Evolutionary conservation across 148 eudicot genomes (phyloP).

Genomic region (Hydrangea macrophylla): DNA sequence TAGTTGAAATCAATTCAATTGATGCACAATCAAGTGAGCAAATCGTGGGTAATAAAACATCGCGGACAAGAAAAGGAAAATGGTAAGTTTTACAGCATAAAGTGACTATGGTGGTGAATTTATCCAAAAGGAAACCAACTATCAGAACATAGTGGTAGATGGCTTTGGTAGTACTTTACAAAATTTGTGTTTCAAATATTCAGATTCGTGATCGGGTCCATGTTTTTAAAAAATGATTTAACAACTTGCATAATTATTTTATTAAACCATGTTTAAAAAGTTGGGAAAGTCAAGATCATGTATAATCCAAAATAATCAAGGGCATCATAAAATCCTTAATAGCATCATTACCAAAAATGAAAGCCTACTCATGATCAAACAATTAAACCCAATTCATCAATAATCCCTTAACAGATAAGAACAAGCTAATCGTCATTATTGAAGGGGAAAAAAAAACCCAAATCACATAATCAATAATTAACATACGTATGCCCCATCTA

Average conservation of each 20-base stretch:
- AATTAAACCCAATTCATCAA: not conserved
- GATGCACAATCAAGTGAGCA: not conserved
- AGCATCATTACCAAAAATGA: not conserved
- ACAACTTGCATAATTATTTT: too few species aligned
- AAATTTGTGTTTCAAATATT: not conserved
- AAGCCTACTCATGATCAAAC: constrained; percentile 1
- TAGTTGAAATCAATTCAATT: not conserved
- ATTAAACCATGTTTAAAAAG: not conserved
- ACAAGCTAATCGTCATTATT: not conserved
- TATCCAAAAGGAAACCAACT: too few species aligned
- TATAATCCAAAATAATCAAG: not conserved
- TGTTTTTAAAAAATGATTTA: too few species aligned
- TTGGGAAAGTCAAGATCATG: not conserved
- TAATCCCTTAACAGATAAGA: not conserved
- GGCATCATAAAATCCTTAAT: not conserved
- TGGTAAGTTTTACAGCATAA: not conserved
- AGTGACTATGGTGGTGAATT: not conserved
- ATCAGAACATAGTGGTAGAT: too few species aligned
- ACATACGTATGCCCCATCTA: not conserved
- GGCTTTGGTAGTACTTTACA: too few species aligned
- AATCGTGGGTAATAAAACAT: not conserved
- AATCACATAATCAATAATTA: not conserved
- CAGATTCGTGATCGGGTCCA: not conserved
- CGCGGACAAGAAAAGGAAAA: not conserved
- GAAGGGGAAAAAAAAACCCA: not conserved